Base-by-base conservation (phyloP, 2,329 filamentous ascomycete species). In the Cladophialophora yegresii region DNA sequence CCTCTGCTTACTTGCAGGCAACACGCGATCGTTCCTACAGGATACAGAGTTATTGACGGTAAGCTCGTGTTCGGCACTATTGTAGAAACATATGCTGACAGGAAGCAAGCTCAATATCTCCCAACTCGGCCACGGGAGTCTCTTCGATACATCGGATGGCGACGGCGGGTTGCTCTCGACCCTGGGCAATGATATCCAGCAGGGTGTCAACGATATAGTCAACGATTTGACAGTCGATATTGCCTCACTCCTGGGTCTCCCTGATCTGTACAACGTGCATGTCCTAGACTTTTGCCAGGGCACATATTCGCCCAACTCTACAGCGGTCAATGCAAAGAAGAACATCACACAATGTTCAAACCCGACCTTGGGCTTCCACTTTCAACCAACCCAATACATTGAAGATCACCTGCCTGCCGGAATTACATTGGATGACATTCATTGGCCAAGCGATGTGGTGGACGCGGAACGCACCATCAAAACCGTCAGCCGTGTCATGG, bases 241-340 rank as follows among this genome's bases (percentile, higher is more conserved):
- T 28, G 79, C 81, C 22, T 73, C 79, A 53, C 74, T 78, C 20
- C 75, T 87, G 16, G 83, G 84, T 43, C 77, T 87, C 40, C 78
- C 84, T 47, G 82, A 87, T 73, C 89, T 84, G 75, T 88, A 88
- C 76, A 82, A 80, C 22, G 78, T 83, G 16, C 85, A 89, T 73
- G 71, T 88, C 61, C 81, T 87, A 75, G 80, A 84, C 73, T 85
- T 84, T 76, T 89, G 87, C 76, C 79, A 81, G 65, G 81, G 81
- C 22, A 74, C 69, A 30, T 78, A 77, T 56, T 66, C 68, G 9
- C 72, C 75, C 2, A 66, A 80, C 54, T 59, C 66, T 0, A 75
- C 75, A 2, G 55, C 55, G 4, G 72, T 72, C 7, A 73, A 78
- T 12, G 81, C 83, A 54, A 70, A 73, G 43, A 78, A 80, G 66